A percentile compares a stretch with the other conserved stretches of the same genome.
Evolutionary conservation across 2,329 filamentous ascomycete genomes (phyloP).

Genomic region (Blastomyces gilchristii): DNA sequence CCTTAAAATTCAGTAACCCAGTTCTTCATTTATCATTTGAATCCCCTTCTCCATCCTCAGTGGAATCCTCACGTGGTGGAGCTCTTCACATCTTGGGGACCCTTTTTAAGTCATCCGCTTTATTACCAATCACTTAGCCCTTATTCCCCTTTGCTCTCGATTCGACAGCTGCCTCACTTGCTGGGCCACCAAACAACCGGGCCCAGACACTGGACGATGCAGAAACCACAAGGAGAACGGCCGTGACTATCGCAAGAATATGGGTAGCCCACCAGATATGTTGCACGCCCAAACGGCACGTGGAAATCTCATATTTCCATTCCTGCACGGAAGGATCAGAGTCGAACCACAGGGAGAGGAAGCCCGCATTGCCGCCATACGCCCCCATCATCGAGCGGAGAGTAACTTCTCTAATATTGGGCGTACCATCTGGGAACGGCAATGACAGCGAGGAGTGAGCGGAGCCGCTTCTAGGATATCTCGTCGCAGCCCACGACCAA

Average conservation of each 20-base stretch:
- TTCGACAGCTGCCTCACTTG: background rate
- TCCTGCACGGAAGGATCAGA: slow-evolving; percentile 46
- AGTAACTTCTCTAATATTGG: slow-evolving; percentile 70
- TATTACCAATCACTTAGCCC: background rate
- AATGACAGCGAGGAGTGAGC: background rate
- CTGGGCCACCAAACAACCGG: background rate
- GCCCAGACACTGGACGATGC: background rate
- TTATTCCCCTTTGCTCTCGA: background rate
- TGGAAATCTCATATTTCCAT: slow-evolving; percentile 73
- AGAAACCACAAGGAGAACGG: slow-evolving; percentile 25
- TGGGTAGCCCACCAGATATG: slow-evolving; percentile 93
- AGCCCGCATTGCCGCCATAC: slow-evolving; percentile 81
- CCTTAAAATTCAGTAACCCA: background rate
- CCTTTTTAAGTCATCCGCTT: background rate
- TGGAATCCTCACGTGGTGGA: background rate
- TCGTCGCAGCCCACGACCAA: slow-evolving; percentile 30
- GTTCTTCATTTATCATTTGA: background rate
- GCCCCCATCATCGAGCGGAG: slow-evolving; percentile 98
- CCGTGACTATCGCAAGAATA: slow-evolving; percentile 52
- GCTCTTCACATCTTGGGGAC: background rate
- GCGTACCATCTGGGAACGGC: slow-evolving; percentile 7
- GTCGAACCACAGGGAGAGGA: slow-evolving; percentile 87
- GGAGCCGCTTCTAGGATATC: slow-evolving; percentile 16
- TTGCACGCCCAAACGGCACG: slow-evolving; percentile 71
- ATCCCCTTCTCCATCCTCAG: background rate